phyloP scores from a whole-genome alignment of 805 yeast genomes.

The Kregervanrija pseudodelftensis region DNA sequence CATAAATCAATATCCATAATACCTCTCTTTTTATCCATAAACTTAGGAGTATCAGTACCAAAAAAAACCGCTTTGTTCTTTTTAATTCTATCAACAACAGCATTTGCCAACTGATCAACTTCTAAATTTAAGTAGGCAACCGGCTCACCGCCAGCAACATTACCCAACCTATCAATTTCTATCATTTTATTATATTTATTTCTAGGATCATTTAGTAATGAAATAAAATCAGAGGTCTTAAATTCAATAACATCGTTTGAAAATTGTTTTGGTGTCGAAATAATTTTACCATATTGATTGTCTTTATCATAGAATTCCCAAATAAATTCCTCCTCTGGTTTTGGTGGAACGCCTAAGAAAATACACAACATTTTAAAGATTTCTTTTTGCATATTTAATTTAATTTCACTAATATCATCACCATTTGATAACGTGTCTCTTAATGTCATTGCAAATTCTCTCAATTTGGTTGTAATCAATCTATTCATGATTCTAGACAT shows the following conservation, averaged over 20 bases:
- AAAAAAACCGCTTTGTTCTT: conserved; percentile 77
- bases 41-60: conserved; percentile 86
- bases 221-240: conserved; percentile 47
- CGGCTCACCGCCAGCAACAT: conserved; percentile 61
- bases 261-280: conserved; percentile 61
- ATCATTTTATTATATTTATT: conserved; percentile 57
- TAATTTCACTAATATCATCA: conserved; percentile 31
- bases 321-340: conserved; percentile 53
- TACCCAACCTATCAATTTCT: conserved; percentile 69
- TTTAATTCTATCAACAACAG: conserved; percentile 63
- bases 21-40: conserved; percentile 55
- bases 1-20: conserved; percentile 65
- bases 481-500: conserved; percentile 47
- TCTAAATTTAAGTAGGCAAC: conserved; percentile 68
- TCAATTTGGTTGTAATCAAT: conserved; percentile 58
- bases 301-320: conserved; percentile 79
- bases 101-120: conserved; percentile 46
- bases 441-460: conserved; percentile 71
- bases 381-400: conserved; percentile 43
- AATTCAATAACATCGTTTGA: conserved; percentile 47
- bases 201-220: conserved; percentile 79
- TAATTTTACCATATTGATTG: conserved; percentile 37
- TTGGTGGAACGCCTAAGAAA: conserved; percentile 74
- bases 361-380: conserved; percentile 60
- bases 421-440: conserved; percentile 39